Conservation (phyloP, 208 protist species). For the Leptomonas pyrrhocoris region DNA sequence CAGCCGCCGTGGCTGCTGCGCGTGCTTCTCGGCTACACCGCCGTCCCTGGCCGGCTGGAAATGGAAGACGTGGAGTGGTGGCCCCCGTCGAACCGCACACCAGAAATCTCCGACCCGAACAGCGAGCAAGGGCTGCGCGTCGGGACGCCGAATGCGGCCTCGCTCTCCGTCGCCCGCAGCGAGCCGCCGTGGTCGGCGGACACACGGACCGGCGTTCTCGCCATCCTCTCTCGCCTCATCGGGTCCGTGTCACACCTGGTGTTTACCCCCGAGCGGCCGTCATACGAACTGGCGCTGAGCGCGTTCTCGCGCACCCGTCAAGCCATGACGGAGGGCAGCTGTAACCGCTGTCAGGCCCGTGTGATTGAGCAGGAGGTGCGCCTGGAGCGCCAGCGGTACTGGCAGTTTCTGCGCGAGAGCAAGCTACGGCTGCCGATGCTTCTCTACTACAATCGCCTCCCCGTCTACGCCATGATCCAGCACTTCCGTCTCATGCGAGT, state of each 20-base stretch:
- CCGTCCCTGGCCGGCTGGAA: conserved; percentile 4
- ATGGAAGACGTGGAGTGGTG: conserved; percentile 23
- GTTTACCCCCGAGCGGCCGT: conserved; percentile 8
- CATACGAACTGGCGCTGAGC: conserved; percentile 24
- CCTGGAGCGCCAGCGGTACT: conserved; percentile 19
- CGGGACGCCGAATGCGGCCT: conserved; percentile 17
- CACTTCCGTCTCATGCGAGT: conserved; percentile 25
- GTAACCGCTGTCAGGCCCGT: conserved; percentile 16
- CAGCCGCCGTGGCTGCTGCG: conserved; percentile 5
- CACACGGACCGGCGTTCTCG: conserved; percentile 8
- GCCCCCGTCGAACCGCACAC: conserved; percentile 21
- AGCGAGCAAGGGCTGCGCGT: conserved; percentile 17
- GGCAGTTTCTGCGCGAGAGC: conserved; percentile 16
- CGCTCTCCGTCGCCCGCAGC: conserved; percentile 27
- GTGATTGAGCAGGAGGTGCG: conserved; percentile 17
- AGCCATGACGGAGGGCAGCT: conserved; percentile 16
- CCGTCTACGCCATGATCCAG: conserved; percentile 31
- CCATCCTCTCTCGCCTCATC: neutral
- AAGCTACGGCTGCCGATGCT: conserved; percentile 32
- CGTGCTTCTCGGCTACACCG: neutral
- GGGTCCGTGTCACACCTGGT: neutral
- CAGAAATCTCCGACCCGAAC: conserved; percentile 1
- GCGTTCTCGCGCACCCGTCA: conserved; percentile 30
- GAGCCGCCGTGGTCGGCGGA: conserved; percentile 26
- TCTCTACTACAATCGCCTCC: conserved; percentile 39